These are phyloP conservation scores for Leucosporidium yakuticum DNA, from an alignment of 768 basidiomycete species.

Conservation along the genomic window DNA sequence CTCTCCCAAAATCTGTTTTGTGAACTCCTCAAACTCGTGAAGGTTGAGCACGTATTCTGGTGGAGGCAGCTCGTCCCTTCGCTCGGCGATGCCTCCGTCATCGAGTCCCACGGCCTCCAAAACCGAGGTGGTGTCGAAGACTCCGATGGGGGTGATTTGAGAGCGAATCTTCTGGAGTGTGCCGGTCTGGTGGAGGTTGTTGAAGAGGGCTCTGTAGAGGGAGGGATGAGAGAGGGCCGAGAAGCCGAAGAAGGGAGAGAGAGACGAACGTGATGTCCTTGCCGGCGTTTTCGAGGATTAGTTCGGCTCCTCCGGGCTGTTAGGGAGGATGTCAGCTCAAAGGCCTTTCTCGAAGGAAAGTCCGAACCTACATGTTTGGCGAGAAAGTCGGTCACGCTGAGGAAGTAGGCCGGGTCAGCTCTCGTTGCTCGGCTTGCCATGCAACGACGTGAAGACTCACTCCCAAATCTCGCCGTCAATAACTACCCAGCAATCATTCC, in stretches of 20 bases:
- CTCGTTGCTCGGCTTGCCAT: not conserved
- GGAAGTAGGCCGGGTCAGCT: not conserved
- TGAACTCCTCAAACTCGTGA: conserved; percentile 25
- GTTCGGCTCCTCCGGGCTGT: conserved; percentile 24
- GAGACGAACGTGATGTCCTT: conserved; percentile 8
- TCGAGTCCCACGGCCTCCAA: not conserved
- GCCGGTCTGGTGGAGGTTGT: conserved; percentile 8
- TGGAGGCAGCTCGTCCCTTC: conserved; percentile 3
- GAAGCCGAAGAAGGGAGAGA: too few relatives aligned
- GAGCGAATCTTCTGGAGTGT: conserved; percentile 6
- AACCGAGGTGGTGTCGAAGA: conserved; percentile 1
- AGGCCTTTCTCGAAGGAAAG: too few relatives aligned
- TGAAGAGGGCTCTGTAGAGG: conserved; percentile 7
- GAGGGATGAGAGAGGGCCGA: too few relatives aligned
- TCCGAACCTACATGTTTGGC: not conserved
- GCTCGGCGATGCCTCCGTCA: conserved; percentile 14
- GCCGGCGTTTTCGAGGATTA: conserved; percentile 11
- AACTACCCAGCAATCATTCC: not conserved
- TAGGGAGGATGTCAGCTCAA: too few relatives aligned
- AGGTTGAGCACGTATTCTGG: conserved; percentile 16
- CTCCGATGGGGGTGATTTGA: conserved; percentile 9
- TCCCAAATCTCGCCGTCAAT: conserved; percentile 7
- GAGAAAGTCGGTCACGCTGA: conserved; percentile 6
- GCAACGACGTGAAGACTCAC: not conserved
- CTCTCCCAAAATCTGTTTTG: conserved; percentile 13